These are phyloP conservation scores for Panellus pusillus DNA, from an alignment of 768 basidiomycete species.

Conservation along the genomic window DNA sequence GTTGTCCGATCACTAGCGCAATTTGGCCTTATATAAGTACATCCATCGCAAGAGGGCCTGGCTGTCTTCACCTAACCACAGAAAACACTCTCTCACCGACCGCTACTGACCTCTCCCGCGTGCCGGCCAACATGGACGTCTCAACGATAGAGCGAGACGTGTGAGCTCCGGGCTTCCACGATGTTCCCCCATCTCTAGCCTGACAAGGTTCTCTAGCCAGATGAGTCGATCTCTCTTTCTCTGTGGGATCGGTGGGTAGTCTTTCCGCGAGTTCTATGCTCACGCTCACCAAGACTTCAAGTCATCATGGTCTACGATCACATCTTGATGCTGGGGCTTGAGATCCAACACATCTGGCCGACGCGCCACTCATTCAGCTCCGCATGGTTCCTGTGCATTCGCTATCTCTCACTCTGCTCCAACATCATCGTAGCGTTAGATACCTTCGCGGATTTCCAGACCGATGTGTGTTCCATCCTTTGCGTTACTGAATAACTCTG, in stretches of 20 bases:
- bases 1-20: too few species aligned
- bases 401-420: background rate
- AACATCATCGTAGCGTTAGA: slow-evolving; percentile 1
- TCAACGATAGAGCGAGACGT: too few species aligned
- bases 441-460: background rate
- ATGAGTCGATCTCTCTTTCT: slow-evolving; percentile 1
- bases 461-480: background rate
- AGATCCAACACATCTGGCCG: slow-evolving; percentile 2
- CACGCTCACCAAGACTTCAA: background rate
- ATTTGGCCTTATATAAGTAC: too few species aligned
- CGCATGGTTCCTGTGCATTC: background rate
- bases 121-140: too few species aligned
- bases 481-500: background rate
- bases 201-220: background rate
- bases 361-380: background rate
- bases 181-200: too few species aligned
- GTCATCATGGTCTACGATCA: slow-evolving; percentile 6
- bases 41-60: too few species aligned
- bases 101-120: too few species aligned
- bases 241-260: background rate
- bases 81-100: too few species aligned
- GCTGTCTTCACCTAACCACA: too few species aligned
- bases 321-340: background rate
- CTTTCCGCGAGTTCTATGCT: background rate
- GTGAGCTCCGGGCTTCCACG: too few species aligned